A percentile compares a stretch with the other conserved stretches of the same genome.
Evolutionary conservation across 75 land plant species (phyloP).

Genomic region (Cunninghamia lanceolata): DNA sequence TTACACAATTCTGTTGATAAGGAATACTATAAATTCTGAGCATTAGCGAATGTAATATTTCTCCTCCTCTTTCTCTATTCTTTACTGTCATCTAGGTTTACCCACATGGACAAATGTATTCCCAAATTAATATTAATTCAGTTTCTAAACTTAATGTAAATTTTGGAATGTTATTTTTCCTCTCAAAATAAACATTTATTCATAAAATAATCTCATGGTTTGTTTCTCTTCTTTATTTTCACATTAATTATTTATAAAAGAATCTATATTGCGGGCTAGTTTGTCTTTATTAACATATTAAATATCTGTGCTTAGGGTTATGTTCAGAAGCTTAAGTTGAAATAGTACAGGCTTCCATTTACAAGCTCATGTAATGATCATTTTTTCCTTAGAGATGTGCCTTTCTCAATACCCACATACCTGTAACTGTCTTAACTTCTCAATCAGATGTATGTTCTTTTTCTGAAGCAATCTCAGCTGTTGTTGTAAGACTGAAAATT

Average conservation of each 20-base stretch:
- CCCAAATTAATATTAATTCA: background rate
- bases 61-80: no score
- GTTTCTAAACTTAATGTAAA: background rate
- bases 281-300: background rate
- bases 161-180: background rate
- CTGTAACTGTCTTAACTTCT: conserved; percentile 22
- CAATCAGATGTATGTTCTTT: conserved; percentile 15
- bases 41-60: background rate
- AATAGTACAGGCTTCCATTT: background rate
- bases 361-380: background rate
- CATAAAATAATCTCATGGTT: background rate
- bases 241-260: background rate
- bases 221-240: background rate
- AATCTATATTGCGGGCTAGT: background rate
- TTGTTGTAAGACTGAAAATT: conserved; percentile 16
- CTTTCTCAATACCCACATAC: conserved; percentile 1
- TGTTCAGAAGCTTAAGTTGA: background rate
- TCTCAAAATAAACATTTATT: background rate
- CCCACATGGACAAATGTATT: background rate
- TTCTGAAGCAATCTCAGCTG: conserved; percentile 22
- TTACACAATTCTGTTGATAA: background rate
- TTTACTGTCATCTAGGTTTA: background rate
- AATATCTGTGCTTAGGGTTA: background rate
- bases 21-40: background rate
- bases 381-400: background rate